A percentile compares a stretch with the other conserved stretches of the same genome.
phyloP scores from a whole-genome alignment of 495 filamentous ascomycete species.

The Pseudevernia furfuracea region DNA sequence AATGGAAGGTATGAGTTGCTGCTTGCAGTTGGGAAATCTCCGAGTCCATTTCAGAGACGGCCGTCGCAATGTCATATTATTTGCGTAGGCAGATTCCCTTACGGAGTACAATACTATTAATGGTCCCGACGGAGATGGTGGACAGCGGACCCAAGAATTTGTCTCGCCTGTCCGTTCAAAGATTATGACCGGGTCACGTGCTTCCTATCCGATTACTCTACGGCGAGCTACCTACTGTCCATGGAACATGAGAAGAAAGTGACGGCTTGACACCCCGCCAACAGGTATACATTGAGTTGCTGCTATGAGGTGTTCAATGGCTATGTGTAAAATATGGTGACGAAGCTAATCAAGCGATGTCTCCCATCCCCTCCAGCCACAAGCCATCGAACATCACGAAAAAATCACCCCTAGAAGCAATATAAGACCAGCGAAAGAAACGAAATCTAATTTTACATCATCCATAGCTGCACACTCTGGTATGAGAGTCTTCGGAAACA shows the following conservation, averaged over 20 bases:
- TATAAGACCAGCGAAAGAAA: conserved; percentile 9
- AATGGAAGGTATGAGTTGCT: conserved; percentile 44
- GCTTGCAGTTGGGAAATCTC: conserved; percentile 8
- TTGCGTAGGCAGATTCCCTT: background rate
- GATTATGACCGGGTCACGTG: background rate
- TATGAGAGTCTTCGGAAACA: background rate
- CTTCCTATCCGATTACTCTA: background rate
- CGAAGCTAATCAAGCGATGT: background rate
- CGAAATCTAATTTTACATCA: background rate
- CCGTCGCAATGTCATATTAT: background rate
- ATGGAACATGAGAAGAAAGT: background rate
- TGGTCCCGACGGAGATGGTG: too few relatives aligned
- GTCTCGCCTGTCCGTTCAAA: too few relatives aligned
- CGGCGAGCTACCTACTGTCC: background rate
- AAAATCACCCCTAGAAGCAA: background rate
- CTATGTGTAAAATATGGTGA: background rate
- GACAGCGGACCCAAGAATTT: too few relatives aligned
- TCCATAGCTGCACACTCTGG: background rate
- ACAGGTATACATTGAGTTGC: background rate
- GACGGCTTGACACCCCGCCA: background rate
- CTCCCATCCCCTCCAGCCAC: conserved; percentile 5
- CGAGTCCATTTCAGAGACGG: conserved; percentile 4
- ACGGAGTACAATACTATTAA: too few relatives aligned
- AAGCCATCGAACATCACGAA: conserved; percentile 3
- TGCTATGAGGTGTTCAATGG: conserved; percentile 1